Conservation (phyloP, 805 yeast species). For the Yarrowia bubula region DNA sequence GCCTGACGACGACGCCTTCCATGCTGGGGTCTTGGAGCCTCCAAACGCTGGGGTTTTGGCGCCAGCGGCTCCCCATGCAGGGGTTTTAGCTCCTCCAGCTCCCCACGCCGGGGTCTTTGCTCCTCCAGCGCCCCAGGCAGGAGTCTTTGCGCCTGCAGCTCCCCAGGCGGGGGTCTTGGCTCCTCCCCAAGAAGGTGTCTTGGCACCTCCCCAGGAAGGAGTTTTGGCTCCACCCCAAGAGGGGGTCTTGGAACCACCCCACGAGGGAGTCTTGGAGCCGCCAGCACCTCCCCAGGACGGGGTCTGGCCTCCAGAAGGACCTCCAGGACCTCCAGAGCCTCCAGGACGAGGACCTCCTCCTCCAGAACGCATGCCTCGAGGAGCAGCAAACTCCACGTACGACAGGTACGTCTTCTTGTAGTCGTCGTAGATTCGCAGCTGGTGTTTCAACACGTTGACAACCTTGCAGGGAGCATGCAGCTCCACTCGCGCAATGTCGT, state of each 20-base stretch:
- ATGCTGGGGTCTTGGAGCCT: constrained; percentile 42
- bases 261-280: constrained; percentile 34
- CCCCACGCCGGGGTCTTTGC: constrained; percentile 43
- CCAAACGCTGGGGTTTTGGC: constrained; percentile 51
- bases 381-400: constrained; percentile 35
- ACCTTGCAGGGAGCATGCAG: constrained; percentile 89
- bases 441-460: constrained; percentile 76
- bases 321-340: constrained; percentile 38
- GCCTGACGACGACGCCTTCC: constrained; percentile 36
- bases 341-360: constrained; percentile 34
- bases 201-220: constrained; percentile 44
- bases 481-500: constrained; percentile 86
- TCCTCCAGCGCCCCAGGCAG: constrained; percentile 50
- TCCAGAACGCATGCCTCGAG: constrained; percentile 39
- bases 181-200: constrained; percentile 43
- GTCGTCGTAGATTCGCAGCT: constrained; percentile 69
- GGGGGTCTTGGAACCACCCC: constrained; percentile 32
- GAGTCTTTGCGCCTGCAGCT: constrained; percentile 48
- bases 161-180: constrained; percentile 46
- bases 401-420: constrained; percentile 44
- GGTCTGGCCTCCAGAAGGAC: constrained; percentile 29
- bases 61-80: constrained; percentile 52
- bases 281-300: constrained; percentile 27
- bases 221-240: constrained; percentile 31
- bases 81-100: constrained; percentile 44